Percentiles rank a stretch among this genome's conserved stretches.
Evolutionary conservation across 345 rosid genomes (phyloP).

Genomic region (Pugionium cornutum): DNA sequence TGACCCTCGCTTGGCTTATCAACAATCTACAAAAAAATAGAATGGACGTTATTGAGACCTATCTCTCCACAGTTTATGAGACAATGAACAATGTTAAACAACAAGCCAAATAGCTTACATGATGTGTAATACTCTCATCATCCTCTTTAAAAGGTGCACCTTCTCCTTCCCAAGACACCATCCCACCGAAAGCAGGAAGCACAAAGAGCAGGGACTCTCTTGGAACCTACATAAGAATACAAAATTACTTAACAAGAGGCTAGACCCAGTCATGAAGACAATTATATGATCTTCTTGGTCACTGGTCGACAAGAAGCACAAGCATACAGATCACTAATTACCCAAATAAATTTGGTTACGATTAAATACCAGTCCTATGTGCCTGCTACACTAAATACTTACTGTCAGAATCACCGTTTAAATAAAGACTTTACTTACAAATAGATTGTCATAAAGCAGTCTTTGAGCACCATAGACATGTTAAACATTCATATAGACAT

Average conservation of each 20-base stretch:
- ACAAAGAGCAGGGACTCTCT: slow-evolving; percentile 87
- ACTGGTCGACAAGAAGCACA: neutral
- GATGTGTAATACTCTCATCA: slow-evolving; percentile 87
- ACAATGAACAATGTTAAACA: neutral
- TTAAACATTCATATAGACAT: neutral
- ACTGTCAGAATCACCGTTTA: neutral
- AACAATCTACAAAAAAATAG: slow-evolving; percentile 59
- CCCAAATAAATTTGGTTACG: neutral
- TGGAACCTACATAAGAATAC: slow-evolving; percentile 64
- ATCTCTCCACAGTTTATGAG: slow-evolving; percentile 6
- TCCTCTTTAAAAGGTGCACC: slow-evolving; percentile 80
- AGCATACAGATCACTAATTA: neutral
- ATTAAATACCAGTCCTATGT: neutral
- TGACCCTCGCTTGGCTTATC: slow-evolving; percentile 92
- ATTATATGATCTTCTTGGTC: neutral
- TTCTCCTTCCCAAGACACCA: slow-evolving; percentile 95
- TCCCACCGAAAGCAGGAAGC: slow-evolving; percentile 92
- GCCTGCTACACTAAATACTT: neutral
- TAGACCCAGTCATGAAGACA: neutral
- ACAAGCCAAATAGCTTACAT: slow-evolving; percentile 52
- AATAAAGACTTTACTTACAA: neutral
- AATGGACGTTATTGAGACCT: neutral
- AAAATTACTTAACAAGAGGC: neutral
- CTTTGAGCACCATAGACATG: neutral
- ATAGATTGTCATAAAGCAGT: neutral